phyloP scores from a whole-genome alignment of 352 stramenopile genomes.

The Blastocystis sp. region DNA sequence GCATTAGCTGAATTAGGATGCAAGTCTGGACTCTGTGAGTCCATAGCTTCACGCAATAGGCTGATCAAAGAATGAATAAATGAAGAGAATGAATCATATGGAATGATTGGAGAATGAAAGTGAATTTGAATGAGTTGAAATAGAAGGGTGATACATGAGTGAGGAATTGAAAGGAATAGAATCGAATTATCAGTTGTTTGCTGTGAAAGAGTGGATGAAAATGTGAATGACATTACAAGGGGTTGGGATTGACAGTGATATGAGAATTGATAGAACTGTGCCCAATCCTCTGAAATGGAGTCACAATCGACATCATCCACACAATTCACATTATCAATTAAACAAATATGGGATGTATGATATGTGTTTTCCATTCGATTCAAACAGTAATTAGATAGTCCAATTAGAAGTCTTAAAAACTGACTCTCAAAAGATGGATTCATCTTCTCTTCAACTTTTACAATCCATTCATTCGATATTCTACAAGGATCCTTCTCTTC shows the following conservation, averaged over 20 bases:
- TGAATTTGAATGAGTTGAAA: not conserved
- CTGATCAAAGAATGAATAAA: not conserved
- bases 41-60: not conserved
- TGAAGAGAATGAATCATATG: too few species aligned
- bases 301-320: not conserved
- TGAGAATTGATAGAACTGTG: not conserved
- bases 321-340: not conserved
- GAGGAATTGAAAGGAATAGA: not conserved
- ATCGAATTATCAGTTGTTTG: not conserved
- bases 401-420: too few species aligned
- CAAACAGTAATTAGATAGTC: too few species aligned
- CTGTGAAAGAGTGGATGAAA: not conserved
- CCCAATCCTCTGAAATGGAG: not conserved
- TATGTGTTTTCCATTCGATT: not conserved
- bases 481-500: too few species aligned
- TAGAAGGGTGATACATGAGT: not conserved
- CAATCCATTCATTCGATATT: too few species aligned
- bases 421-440: too few species aligned
- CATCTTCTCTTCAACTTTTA: too few species aligned
- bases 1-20: not conserved
- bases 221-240: not conserved
- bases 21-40: not conserved
- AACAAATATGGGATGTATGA: not conserved
- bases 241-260: not conserved
- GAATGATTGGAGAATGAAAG: not conserved